Evolutionary conservation across 805 yeast genomes (phyloP).

Genomic region (Jamesozyma gamospora): DNA sequence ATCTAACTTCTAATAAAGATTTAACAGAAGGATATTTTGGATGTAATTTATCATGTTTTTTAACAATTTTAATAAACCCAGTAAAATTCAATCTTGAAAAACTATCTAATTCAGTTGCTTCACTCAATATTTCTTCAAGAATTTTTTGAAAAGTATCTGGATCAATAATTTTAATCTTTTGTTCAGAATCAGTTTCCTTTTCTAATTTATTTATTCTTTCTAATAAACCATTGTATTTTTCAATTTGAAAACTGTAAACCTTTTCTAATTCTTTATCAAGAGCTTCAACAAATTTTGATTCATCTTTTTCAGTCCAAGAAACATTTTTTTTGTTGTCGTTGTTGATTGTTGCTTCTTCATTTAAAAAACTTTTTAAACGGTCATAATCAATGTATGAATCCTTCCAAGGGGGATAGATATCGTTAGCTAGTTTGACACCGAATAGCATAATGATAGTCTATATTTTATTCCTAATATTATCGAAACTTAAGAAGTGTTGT

Average conservation of each 20-base stretch:
- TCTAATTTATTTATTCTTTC: slow-evolving; percentile 58
- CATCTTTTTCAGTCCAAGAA: slow-evolving; percentile 63
- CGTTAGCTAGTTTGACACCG: slow-evolving; percentile 73
- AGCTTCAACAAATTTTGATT: slow-evolving; percentile 53
- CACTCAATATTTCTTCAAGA: slow-evolving; percentile 62
- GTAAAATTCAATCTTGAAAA: slow-evolving; percentile 90
- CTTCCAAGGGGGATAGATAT: slow-evolving; percentile 84
- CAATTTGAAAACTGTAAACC: slow-evolving; percentile 61
- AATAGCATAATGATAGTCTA: slow-evolving; percentile 71
- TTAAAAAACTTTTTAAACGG: slow-evolving; percentile 52
- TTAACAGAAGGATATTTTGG: slow-evolving; percentile 72
- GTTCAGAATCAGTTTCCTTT: slow-evolving; percentile 38
- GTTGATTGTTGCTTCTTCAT: slow-evolving; percentile 47
- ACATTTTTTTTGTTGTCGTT: slow-evolving; percentile 10
- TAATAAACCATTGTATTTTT: slow-evolving; percentile 60
- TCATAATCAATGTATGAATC: slow-evolving; percentile 59
- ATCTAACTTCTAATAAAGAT: slow-evolving; percentile 79
- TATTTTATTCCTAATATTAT: too few relatives aligned
- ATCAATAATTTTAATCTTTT: slow-evolving; percentile 36
- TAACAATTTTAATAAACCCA: slow-evolving; percentile 88
- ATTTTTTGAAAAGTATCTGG: slow-evolving; percentile 52
- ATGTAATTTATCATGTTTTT: slow-evolving; percentile 90
- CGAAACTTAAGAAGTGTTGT: too few relatives aligned
- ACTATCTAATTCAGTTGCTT: slow-evolving; percentile 78
- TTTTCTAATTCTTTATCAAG: slow-evolving; percentile 65